Base-by-base conservation (phyloP, 2,329 filamentous ascomycete species). In the Botrytis fabae region DNA sequence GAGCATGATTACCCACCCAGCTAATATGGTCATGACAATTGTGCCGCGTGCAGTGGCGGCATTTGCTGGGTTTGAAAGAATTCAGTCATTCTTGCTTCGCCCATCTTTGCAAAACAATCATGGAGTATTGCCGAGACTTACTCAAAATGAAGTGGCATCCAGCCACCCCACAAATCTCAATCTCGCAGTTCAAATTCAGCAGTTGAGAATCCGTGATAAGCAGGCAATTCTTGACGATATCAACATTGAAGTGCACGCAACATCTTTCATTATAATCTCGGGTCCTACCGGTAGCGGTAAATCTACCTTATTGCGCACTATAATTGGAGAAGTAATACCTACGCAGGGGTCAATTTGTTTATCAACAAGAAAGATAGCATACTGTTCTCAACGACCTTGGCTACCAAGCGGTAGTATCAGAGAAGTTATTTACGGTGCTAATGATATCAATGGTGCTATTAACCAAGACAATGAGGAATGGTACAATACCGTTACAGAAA, bases 361-460 rank as follows among this genome's bases (percentile, higher is more conserved):
- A 2, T 76, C 78, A 6, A 79, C 81, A 0, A 73, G 69, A 61
- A 74, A 71, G 14, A 80, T 83, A 54, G 81, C 75, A 14, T 84
- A 83, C 64, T 83, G 82, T 71, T 76, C 81, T 7, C 83, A 84
- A 42, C 77, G 51, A 25, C 78, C 83, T 0, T 84, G 83, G 83
- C 74, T 85, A 35, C 81, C 81, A 0, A 81, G 78, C 51, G 78
- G 78, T 0, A 82, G 72, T 6, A 80, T 84, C 32, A 79, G 76
- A 73, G 74, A 82, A 12, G 77, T 76, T 20, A 82, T 84, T n/a
- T 75, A 73, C 44, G 77, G 79, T 8, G 14, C 48, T 22, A 48
- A 44, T 18, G 60, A 69, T 22, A 81, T 83, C 6, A 74, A 73
- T 48, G 77, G 78, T 7, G 2, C 48, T 42, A n/a, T 32, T n/a